These are phyloP conservation scores for Smithsoniella earleae DNA, from an alignment of 163 green algal genomes.

Conservation along the genomic window DNA sequence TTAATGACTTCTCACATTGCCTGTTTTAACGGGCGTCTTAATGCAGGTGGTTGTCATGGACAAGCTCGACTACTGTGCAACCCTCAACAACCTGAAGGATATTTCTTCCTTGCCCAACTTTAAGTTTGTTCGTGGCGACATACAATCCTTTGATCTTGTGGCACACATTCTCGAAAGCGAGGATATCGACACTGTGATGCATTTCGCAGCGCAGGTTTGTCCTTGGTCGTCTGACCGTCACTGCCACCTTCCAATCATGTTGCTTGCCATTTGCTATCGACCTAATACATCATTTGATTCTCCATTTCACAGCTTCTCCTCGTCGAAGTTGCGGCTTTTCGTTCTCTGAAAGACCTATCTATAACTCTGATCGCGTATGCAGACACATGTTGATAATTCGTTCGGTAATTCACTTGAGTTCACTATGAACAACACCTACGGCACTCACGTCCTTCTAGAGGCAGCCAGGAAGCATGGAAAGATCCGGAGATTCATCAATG, in stretches of 20 bases:
- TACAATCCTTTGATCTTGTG: conserved; percentile 82
- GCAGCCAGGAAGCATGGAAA: conserved; percentile 58
- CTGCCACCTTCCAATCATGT: too few relatives aligned
- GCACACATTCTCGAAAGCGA: conserved; percentile 72
- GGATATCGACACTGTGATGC: conserved; percentile 94
- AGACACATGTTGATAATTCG: conserved; percentile 98
- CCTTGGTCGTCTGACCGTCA: too few relatives aligned
- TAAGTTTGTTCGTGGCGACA: conserved; percentile 90
- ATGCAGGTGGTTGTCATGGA: conserved; percentile 81
- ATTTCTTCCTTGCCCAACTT: conserved; percentile 63
- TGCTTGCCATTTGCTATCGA: too few relatives aligned
- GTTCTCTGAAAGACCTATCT: too few relatives aligned
- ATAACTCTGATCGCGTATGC: conserved; percentile 34
- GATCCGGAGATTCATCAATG: conserved; percentile 90
- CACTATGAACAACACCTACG: conserved; percentile 94
- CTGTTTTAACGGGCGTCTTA: too few relatives aligned
- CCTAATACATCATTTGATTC: too few relatives aligned
- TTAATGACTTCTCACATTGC: too few relatives aligned
- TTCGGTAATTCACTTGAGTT: conserved; percentile 98
- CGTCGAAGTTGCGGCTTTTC: too few relatives aligned
- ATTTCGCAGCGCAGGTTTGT: conserved; percentile 86
- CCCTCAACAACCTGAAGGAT: conserved; percentile 65
- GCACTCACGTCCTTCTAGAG: conserved; percentile 95
- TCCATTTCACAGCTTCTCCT: too few relatives aligned
- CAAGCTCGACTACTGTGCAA: conserved; percentile 95